Evolutionary conservation across 2,329 filamentous ascomycete genomes (phyloP).

Genomic region (Pochonia chlamydosporia): DNA sequence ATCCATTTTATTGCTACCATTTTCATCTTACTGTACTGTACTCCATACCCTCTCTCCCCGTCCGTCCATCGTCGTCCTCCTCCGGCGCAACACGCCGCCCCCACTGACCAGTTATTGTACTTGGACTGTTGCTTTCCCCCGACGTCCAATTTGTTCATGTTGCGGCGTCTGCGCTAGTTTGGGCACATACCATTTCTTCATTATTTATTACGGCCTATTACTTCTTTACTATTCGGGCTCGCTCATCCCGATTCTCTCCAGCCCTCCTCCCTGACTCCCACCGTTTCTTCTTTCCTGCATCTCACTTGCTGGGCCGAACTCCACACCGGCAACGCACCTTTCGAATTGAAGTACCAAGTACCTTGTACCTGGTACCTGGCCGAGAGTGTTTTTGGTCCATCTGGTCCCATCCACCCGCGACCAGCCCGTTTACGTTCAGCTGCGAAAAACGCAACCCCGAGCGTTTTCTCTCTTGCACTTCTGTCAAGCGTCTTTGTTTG

Average conservation of each 20-base stretch:
- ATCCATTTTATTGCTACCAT: no score
- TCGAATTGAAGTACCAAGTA: not conserved
- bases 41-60: not conserved
- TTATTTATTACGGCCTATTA: not conserved
- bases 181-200: not conserved
- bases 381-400: slow-evolving; percentile 1
- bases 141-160: not conserved
- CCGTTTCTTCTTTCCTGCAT: not conserved
- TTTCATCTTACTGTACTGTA: not conserved
- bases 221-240: not conserved
- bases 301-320: slow-evolving; percentile 1
- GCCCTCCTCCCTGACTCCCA: not conserved
- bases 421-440: not conserved
- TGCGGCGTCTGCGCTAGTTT: not conserved
- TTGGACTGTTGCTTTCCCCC: not conserved
- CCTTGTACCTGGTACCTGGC: slow-evolving; percentile 4
- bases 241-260: not conserved
- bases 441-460: slow-evolving; percentile 1
- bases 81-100: not conserved
- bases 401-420: not conserved
- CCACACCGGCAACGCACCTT: not conserved
- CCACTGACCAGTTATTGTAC: not conserved
- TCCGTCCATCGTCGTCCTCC: not conserved
- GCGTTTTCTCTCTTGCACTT: not conserved
- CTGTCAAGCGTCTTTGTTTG: slow-evolving; percentile 1